phyloP scores from a whole-genome alignment of 441 rosid genomes.

The Corymbia calophylla region DNA sequence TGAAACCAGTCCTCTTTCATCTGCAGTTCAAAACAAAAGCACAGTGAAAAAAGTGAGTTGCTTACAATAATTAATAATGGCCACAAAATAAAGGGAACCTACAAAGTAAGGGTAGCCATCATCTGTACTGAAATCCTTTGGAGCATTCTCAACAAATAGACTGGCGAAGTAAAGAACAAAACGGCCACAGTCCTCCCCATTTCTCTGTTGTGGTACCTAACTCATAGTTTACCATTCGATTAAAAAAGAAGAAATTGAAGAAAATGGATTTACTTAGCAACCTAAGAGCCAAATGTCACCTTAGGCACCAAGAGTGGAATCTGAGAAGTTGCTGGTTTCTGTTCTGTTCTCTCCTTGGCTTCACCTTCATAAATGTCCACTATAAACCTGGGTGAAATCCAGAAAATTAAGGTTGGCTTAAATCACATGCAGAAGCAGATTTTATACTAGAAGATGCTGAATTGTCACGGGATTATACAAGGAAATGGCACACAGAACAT shows the following conservation, averaged over 20 bases:
- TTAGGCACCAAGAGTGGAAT: slow-evolving; percentile 66
- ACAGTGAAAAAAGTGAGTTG: not conserved
- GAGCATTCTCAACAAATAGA: slow-evolving; percentile 57
- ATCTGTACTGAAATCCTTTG: slow-evolving; percentile 28
- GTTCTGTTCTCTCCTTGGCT: slow-evolving; percentile 50
- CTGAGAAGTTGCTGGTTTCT: slow-evolving; percentile 19
- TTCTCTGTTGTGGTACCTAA: slow-evolving; percentile 90
- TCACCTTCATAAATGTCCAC: slow-evolving; percentile 42
- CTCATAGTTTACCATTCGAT: not conserved
- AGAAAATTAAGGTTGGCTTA: not conserved
- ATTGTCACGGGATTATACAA: not conserved
- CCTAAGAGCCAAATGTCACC: slow-evolving; percentile 24
- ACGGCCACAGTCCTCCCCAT: slow-evolving; percentile 69
- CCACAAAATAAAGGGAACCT: slow-evolving; percentile 16
- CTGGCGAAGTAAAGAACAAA: slow-evolving; percentile 74
- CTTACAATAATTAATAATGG: not conserved
- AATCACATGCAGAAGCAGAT: not conserved
- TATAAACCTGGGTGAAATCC: slow-evolving; percentile 52
- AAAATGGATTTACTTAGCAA: not conserved
- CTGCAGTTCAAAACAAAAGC: slow-evolving; percentile 28
- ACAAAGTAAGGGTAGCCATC: slow-evolving; percentile 60
- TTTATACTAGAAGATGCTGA: not conserved
- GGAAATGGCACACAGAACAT: not conserved
- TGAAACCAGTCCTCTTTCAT: slow-evolving; percentile 75
- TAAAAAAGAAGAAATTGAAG: not conserved